Evolutionary conservation across 2,329 filamentous ascomycete genomes (phyloP), one percentile per base, ranked within the genome.

Genomic region (Huntiella decipiens): DNA sequence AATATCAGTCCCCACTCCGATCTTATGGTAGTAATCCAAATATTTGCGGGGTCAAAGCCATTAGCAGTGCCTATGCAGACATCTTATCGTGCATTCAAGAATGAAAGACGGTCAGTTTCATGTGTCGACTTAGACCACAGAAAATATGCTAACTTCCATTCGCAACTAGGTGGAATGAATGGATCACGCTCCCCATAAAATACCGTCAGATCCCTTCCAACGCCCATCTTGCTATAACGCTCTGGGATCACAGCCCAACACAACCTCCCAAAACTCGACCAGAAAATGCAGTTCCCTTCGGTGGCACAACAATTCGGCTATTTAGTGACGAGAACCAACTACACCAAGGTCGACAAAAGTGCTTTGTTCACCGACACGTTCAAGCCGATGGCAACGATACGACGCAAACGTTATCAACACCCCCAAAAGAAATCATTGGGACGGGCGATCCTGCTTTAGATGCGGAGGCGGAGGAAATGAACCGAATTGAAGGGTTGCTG

Each of bases 41-140:
- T 96, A 56, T 98, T 88, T 81, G 84, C 87, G 10, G 86, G 92
- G 56, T 95, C 87, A 22, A 98, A 98, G 60, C 86, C 88, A 33
- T 66, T 98, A 53, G 92, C 87, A 0, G 83, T 96, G 1, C 82
- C 86, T 0, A 73, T 92, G 8, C 88, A 96, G 60, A 98, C 91
- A 2, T 74, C 85, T 17, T 96, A 96, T 64, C 94, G 86, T 57
- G 66, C 84, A 5, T 96, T 98, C 59, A 85, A 86, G 58, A 73
- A 72, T 33, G 76, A 80, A 56, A 65, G 77, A 63, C 74, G 67
- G 68, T 78, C 53, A 44, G 58, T 34, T 13, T 15, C 5, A 13
- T 10, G 31, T 12, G 13, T 5, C 31, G 16, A 7, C 2, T 10
- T 11, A 10, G 22, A 16, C 36, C 7, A 4, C 7, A 28, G 22